phyloP scores from a whole-genome alignment of 768 basidiomycete species.

The Mycena pura region DNA sequence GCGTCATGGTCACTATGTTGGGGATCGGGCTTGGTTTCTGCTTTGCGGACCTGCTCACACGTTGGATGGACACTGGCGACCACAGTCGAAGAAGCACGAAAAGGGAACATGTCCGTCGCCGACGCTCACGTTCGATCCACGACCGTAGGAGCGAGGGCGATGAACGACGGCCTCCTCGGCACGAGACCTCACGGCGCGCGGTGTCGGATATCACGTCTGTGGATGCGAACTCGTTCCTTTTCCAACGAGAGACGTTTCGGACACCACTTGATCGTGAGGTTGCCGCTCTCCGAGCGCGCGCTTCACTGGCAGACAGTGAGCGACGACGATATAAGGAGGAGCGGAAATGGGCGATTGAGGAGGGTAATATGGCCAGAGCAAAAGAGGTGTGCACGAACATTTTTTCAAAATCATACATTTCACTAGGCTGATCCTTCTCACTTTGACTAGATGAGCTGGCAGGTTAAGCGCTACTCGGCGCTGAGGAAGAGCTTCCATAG shows the following conservation, averaged over 20 bases:
- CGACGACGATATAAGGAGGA: slow-evolving; percentile 85
- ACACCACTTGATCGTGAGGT: slow-evolving; percentile 76
- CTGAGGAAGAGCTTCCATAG: slow-evolving; percentile 82
- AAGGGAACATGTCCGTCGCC: slow-evolving; percentile 27
- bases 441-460: slow-evolving; percentile 79
- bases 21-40: slow-evolving; percentile 74
- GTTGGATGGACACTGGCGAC: slow-evolving; percentile 61
- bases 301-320: slow-evolving; percentile 84
- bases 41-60: slow-evolving; percentile 73
- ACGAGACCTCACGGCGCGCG: slow-evolving; percentile 33
- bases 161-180: slow-evolving; percentile 20
- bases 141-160: slow-evolving; percentile 25
- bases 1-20: slow-evolving; percentile 64
- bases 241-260: slow-evolving; percentile 60
- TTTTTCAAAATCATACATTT: background rate
- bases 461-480: slow-evolving; percentile 80
- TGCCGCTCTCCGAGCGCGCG: slow-evolving; percentile 75
- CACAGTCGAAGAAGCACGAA: slow-evolving; percentile 40
- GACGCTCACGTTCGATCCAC: slow-evolving; percentile 20
- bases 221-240: slow-evolving; percentile 70
- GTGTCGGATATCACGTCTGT: slow-evolving; percentile 71
- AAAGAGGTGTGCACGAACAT: slow-evolving; percentile 22
- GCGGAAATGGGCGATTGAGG: slow-evolving; percentile 83
- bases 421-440: background rate
- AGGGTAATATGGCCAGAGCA: slow-evolving; percentile 78